Base-by-base conservation (phyloP, 257 asterid species). In the Cinchona pubescens region DNA sequence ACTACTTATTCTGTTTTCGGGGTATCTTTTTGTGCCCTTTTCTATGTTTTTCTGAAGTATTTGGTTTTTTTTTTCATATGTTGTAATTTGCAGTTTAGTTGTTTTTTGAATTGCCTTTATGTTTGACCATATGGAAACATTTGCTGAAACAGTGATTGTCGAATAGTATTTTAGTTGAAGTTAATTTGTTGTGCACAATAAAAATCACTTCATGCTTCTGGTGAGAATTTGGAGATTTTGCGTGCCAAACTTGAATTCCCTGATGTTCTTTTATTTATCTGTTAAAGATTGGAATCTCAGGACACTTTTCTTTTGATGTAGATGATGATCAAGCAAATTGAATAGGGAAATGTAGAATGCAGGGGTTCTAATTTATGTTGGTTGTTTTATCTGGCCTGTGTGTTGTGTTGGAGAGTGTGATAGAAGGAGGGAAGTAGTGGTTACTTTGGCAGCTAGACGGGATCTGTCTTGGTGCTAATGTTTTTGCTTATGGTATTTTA, bases 1-100 rank as follows among this genome's bases (percentile, higher is more conserved):
- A 86, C 96, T 79, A 92, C 96, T 16, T 94, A 76, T 82, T 92
- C 96, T 12, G 98, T 92, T 80, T 94, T 90, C 10, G 97, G 89
- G 96, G 97, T 92, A 90, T 78, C 58, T 46, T 42, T 25, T 42
- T 3, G 30, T 16, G 10, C 43, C 43, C 72, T 71, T 43, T 64
- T 63, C 49, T 75, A 32, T 16, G 34, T 46, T 71, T 27, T 43
- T 67, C 55, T 66, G 12, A 3, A 37, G 67, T 35, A 72, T 25
- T 67, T 51, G 38, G 12, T 23, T 13, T 23, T 68, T 48, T 13
- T 45, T 5, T 74, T 4, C 32, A 32, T 60, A 30, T 30, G 8
- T 76, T 65, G 72, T 42, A 37, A 42, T 18, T 18, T 4, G 6
- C 35, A 25, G 18, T 55, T 14, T 23, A 1, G 18, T 71, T 30